Conservation (phyloP, 2,329 filamentous ascomycete genomes). For the Aspergillus puulaauensis region DNA sequence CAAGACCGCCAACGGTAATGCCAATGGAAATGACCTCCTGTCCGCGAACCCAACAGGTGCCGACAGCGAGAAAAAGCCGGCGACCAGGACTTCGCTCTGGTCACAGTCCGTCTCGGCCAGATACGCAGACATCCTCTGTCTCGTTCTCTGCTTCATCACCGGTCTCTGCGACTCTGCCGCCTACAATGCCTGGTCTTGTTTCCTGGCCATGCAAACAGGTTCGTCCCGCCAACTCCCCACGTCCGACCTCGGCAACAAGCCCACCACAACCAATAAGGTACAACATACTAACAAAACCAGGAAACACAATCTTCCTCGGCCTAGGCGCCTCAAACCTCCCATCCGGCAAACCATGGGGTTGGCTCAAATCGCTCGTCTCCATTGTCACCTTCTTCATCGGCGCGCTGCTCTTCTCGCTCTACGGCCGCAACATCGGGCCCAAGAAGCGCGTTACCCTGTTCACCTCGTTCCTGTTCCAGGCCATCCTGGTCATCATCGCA, state of each 20-base stretch:
- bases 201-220: constrained; percentile 51
- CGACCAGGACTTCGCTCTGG: constrained; percentile 21
- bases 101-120: constrained; percentile 29
- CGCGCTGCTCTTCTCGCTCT: constrained; percentile 39
- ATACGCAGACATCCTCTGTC: constrained; percentile 38
- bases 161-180: constrained; percentile 47
- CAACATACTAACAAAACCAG: constrained; percentile 22
- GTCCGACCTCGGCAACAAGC: neutral
- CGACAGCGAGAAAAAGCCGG: neutral
- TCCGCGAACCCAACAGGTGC: too few species aligned
- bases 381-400: constrained; percentile 44
- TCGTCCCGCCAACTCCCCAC: constrained; percentile 10
- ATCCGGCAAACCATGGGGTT: constrained; percentile 39
- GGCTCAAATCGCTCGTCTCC: constrained; percentile 46
- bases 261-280: too few species aligned
- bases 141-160: constrained; percentile 42
- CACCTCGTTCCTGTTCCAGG: constrained; percentile 43
- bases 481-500: constrained; percentile 39
- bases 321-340: constrained; percentile 45
- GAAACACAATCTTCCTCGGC: constrained; percentile 49
- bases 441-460: constrained; percentile 38
- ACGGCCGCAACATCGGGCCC: constrained; percentile 37
- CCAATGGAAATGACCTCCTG: too few species aligned
- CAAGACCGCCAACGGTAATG: neutral
- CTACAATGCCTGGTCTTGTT: constrained; percentile 49